Evolutionary conservation across 169 alveolate genomes (phyloP), one percentile per base, ranked within the genome.

Genomic region (Eimeria acervulina): DNA sequence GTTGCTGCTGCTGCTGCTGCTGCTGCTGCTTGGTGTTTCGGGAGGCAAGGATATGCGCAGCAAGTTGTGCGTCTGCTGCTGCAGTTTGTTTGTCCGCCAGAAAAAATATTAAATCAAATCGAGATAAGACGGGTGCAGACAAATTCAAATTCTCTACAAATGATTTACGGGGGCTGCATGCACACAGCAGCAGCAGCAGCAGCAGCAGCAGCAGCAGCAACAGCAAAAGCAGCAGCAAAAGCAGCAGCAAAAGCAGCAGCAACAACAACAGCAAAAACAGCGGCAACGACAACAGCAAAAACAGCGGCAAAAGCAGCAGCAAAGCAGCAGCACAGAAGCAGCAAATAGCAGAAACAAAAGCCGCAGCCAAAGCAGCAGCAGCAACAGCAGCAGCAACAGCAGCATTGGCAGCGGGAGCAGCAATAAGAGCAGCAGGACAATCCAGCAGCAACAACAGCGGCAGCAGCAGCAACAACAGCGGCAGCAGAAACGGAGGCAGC

Each of bases 131-230:
- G n/a, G 85, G 85, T 3, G 47, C 51, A 19, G 85, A 74, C 47
- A 74, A 33, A 33, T 74, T 74, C 52, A 74, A 28, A 33, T 74
- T 74, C 6, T 74, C 85, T 6, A 15, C 17, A 23, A 74, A 74
- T 7, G 85, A 17, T 33, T 74, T 74, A 23, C 85, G 85, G 6
- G 85, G 38, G 55, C 55, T 47, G 55, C 55, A 47, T 47, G 55
- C 55, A 47, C 55, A 47, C 55, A 47, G 55, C 55, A 47, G 55
- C 55, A 47, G 47, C 85, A 28, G 85, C 38, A 74, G 85, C 85
- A 74, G 51, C 38, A 74, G 51, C 28, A 33, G 44, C 47, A 33
- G 23, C 85, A 33, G 38, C 23, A 74, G 21, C 28, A 23, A 7
- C 85, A 74, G 38, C 23, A 33, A 8, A 12, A 7, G 5, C 51